These are phyloP conservation scores for Lecanoromycetidae sp. DNA, from an alignment of 2,329 filamentous ascomycete species.

Conservation along the genomic window DNA sequence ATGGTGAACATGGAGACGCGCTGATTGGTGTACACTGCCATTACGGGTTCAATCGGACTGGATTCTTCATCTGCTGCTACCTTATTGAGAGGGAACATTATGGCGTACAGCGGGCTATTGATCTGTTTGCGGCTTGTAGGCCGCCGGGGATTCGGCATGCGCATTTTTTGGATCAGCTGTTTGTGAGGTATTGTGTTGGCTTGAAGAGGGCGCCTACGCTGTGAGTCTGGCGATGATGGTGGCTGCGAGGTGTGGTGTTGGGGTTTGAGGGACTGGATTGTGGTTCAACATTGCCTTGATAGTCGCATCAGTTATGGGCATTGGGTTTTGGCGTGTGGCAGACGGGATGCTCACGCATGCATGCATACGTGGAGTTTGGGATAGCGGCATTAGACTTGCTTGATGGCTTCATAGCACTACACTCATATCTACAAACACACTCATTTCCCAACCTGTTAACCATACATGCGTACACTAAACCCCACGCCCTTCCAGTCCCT, in stretches of 20 bases:
- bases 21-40: conserved; percentile 82
- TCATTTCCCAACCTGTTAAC: too few species aligned
- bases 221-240: neutral
- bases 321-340: neutral
- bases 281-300: neutral
- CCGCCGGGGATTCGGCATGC: conserved; percentile 79
- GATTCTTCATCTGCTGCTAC: conserved; percentile 82
- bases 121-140: conserved; percentile 59
- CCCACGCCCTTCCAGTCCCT: too few species aligned
- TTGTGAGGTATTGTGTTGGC: conserved; percentile 51
- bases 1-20: conserved; percentile 16
- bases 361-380: neutral
- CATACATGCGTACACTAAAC: too few species aligned
- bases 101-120: conserved; percentile 62
- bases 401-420: too few species aligned
- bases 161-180: conserved; percentile 76
- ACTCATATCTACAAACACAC: too few species aligned
- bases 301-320: too few species aligned
- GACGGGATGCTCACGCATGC: neutral
- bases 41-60: conserved; percentile 90
- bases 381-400: neutral
- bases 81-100: conserved; percentile 70
- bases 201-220: conserved; percentile 14
- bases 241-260: too few species aligned
- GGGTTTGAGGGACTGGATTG: neutral